Evolutionary conservation across 2,329 filamentous ascomycete species (phyloP).

Genomic region (Aspergillus sojae): DNA sequence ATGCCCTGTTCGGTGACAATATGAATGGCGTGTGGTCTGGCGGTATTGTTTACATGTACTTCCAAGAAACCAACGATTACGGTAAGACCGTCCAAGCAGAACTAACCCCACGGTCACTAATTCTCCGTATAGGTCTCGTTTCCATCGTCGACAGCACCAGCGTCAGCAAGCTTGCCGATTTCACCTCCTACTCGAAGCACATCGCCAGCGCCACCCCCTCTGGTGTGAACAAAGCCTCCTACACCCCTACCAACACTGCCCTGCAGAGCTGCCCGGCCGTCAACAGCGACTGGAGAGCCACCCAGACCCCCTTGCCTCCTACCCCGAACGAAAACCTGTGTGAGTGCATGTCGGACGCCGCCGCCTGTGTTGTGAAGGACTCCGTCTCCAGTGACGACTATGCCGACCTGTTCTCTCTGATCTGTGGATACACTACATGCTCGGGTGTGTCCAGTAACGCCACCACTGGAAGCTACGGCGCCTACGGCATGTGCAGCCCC

Average conservation of each 20-base stretch:
- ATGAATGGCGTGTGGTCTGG: slow-evolving; percentile 90
- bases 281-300: slow-evolving; percentile 67
- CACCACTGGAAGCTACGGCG: slow-evolving; percentile 47
- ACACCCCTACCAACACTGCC: slow-evolving; percentile 72
- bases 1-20: slow-evolving; percentile 71
- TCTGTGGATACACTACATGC: slow-evolving; percentile 47
- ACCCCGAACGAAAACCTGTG: slow-evolving; percentile 76
- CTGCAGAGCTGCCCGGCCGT: slow-evolving; percentile 70
- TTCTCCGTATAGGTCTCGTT: slow-evolving; percentile 27
- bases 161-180: slow-evolving; percentile 72
- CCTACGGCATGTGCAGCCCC: slow-evolving; percentile 50
- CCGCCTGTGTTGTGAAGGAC: slow-evolving; percentile 68
- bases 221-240: slow-evolving; percentile 65
- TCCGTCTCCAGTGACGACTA: slow-evolving; percentile 26
- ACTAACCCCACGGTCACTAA: neutral
- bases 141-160: slow-evolving; percentile 65
- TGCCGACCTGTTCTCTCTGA: slow-evolving; percentile 62
- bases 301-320: slow-evolving; percentile 69
- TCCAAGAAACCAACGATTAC: slow-evolving; percentile 85
- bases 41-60: slow-evolving; percentile 98
- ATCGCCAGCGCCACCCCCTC: slow-evolving; percentile 68
- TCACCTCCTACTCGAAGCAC: slow-evolving; percentile 68
- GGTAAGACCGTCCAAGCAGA: slow-evolving; percentile 51
- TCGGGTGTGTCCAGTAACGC: slow-evolving; percentile 42
- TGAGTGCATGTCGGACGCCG: slow-evolving; percentile 75